Evolutionary conservation across 2,329 filamentous ascomycete species (phyloP).

Genomic region (Knoxdaviesia capensis): DNA sequence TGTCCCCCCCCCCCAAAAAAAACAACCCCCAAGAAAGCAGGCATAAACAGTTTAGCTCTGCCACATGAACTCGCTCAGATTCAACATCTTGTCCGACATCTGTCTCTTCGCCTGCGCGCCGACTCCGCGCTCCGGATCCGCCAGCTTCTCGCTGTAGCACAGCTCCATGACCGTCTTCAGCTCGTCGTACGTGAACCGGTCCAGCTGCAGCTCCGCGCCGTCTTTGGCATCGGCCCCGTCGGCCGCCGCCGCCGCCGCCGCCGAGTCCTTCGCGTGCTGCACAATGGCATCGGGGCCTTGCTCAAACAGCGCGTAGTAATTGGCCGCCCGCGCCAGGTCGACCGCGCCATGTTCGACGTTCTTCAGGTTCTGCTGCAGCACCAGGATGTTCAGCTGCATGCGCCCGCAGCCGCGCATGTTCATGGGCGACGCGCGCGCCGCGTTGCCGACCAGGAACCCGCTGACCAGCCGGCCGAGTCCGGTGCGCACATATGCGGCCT

Average conservation of each 20-base stretch:
- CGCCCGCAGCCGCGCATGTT: slow-evolving; percentile 67
- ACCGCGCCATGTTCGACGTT: slow-evolving; percentile 57
- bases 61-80: slow-evolving; percentile 56
- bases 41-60: slow-evolving; percentile 18
- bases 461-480: slow-evolving; percentile 66
- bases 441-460: slow-evolving; percentile 53
- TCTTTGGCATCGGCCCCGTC: slow-evolving; percentile 7
- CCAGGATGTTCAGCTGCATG: slow-evolving; percentile 78
- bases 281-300: slow-evolving; percentile 45
- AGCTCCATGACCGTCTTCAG: slow-evolving; percentile 45
- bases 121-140: slow-evolving; percentile 47
- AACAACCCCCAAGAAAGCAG: too few relatives aligned
- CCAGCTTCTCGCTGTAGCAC: slow-evolving; percentile 46
- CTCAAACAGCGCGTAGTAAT: slow-evolving; percentile 51
- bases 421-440: slow-evolving; percentile 56
- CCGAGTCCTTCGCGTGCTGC: slow-evolving; percentile 31
- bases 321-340: slow-evolving; percentile 38
- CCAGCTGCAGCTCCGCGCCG: slow-evolving; percentile 11
- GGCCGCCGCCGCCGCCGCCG: slow-evolving; percentile 15
- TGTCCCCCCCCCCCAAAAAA: too few relatives aligned
- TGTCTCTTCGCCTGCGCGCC: slow-evolving; percentile 44
- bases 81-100: slow-evolving; percentile 49
- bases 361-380: slow-evolving; percentile 91
- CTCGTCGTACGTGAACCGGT: slow-evolving; percentile 43
- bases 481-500: slow-evolving; percentile 55